Percentiles rank a stretch among this genome's conserved stretches.
Conservation (phyloP, 192 early-diverging fungal genomes). For the Linnemannia elongata region DNA sequence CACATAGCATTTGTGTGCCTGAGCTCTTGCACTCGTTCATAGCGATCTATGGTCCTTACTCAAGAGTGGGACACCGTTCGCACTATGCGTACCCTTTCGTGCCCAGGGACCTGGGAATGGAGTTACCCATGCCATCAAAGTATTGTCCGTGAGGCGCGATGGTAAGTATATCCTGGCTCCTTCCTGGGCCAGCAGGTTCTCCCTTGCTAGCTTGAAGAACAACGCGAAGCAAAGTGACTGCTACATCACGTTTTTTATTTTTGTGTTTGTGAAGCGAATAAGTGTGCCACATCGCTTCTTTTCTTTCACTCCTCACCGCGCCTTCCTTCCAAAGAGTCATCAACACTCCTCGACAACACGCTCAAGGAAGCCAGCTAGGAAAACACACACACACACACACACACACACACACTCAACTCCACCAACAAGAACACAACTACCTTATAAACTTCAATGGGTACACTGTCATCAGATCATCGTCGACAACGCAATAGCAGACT, state of each 20-base stretch:
- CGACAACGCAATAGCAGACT: neutral
- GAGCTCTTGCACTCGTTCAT: neutral
- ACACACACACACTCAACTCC: neutral
- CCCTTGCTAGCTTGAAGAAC: neutral
- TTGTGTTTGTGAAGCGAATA: neutral
- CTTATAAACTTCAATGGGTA: neutral
- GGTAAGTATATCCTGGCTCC: neutral
- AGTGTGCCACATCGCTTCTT: neutral
- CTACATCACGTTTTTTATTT: conserved; percentile 1
- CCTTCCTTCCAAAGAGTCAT: neutral
- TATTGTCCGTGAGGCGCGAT: too few species aligned
- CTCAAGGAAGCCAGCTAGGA: neutral
- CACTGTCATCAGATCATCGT: neutral
- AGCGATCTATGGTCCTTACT: neutral
- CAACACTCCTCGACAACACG: neutral
- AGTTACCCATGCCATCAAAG: too few species aligned
- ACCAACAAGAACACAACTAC: neutral
- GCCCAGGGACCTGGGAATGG: too few species aligned
- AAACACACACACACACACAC: neutral
- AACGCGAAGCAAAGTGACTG: neutral
- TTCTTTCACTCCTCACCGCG: neutral
- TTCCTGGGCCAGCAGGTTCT: neutral
- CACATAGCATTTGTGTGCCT: neutral
- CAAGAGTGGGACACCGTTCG: too few species aligned
- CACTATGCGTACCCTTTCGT: too few species aligned